Evolutionary conservation across 768 basidiomycete genomes (phyloP).

Genomic region (Suillus lakei): DNA sequence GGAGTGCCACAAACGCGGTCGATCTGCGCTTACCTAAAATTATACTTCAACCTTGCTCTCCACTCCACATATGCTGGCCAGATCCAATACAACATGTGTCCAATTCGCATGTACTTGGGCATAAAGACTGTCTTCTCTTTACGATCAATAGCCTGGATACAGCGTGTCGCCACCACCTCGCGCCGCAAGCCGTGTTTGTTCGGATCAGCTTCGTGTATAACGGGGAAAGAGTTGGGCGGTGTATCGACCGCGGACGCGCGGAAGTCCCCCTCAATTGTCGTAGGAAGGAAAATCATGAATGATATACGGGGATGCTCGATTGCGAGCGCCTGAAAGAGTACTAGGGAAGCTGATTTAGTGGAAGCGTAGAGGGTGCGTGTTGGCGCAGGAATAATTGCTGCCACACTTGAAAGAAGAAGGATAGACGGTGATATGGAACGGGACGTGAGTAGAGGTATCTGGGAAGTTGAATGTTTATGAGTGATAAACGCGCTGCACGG

Average conservation of each 20-base stretch:
- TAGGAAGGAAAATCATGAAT: conserved; percentile 67
- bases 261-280: conserved; percentile 78
- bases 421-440: conserved; percentile 74
- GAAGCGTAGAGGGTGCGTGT: conserved; percentile 85
- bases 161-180: conserved; percentile 61
- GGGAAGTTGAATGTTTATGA: background rate
- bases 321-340: conserved; percentile 78
- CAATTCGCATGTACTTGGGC: conserved; percentile 51
- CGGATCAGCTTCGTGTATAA: conserved; percentile 50
- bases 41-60: conserved; percentile 67
- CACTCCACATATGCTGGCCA: conserved; percentile 62
- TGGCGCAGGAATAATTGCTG: conserved; percentile 82
- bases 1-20: background rate
- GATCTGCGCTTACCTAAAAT: conserved; percentile 40
- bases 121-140: conserved; percentile 63
- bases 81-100: conserved; percentile 67
- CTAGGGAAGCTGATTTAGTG: conserved; percentile 79
- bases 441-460: conserved; percentile 78
- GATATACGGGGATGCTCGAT: conserved; percentile 76
- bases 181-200: conserved; percentile 62
- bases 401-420: conserved; percentile 79
- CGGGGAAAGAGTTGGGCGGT: conserved; percentile 31
- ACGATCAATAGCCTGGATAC: conserved; percentile 63
- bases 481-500: conserved; percentile 1
- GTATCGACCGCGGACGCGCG: conserved; percentile 79